Percentiles rank a stretch among this genome's conserved stretches.
phyloP scores from a whole-genome alignment of 2,329 filamentous ascomycete genomes.

The Tolypocladium pustulatum region DNA sequence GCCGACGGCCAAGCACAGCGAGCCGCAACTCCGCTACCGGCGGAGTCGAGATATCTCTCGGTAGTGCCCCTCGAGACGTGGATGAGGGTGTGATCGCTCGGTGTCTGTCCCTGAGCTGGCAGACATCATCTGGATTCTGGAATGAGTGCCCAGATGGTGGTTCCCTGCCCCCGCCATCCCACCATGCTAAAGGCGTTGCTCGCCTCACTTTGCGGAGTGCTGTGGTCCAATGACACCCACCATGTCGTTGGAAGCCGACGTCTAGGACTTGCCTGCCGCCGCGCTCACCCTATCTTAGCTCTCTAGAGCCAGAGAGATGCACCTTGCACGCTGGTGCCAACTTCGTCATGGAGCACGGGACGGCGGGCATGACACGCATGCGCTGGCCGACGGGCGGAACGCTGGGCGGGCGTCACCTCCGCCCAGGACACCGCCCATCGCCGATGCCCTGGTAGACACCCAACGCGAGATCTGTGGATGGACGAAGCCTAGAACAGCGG shows the following conservation, averaged over 20 bases:
- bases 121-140: not conserved
- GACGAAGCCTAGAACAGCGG: not conserved
- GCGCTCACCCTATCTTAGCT: not conserved
- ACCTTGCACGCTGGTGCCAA: not conserved
- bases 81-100: not conserved
- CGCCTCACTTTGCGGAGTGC: not conserved
- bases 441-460: not conserved
- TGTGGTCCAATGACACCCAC: not conserved
- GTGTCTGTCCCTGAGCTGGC: not conserved
- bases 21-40: not conserved
- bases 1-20: not conserved
- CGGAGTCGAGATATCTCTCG: not conserved
- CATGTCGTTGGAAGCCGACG: not conserved
- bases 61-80: not conserved
- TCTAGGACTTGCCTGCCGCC: not conserved
- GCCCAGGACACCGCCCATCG: not conserved
- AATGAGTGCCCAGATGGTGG: not conserved
- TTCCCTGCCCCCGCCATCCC: not conserved
- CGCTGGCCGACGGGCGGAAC: not conserved
- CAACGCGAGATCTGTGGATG: not conserved
- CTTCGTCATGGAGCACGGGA: not conserved
- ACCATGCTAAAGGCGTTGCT: not conserved
- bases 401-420: not conserved
- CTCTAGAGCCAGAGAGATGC: not conserved
- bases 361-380: not conserved